phyloP scores from a whole-genome alignment of 768 basidiomycete species.

The Xerocomellus intermedius region DNA sequence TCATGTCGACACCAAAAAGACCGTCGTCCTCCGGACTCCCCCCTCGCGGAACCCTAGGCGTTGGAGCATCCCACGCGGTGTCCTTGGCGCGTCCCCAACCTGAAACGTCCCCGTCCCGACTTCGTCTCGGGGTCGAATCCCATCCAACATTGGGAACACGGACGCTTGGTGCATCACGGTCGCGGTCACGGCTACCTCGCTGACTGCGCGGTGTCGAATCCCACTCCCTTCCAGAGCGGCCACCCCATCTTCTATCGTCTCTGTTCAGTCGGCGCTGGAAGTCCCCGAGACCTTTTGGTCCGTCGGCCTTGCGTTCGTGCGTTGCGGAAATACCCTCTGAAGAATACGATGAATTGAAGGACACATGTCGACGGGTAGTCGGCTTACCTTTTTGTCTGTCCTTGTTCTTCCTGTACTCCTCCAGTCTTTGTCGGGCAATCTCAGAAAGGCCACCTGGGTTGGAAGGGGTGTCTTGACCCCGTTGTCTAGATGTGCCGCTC shows the following conservation, averaged over 20 bases:
- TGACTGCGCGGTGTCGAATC: slow-evolving; percentile 62
- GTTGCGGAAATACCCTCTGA: slow-evolving; percentile 71
- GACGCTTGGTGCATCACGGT: slow-evolving; percentile 73
- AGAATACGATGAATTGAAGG: background rate
- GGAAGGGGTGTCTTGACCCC: slow-evolving; percentile 90
- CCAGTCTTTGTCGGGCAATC: slow-evolving; percentile 63
- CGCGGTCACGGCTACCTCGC: slow-evolving; percentile 37
- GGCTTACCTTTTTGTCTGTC: slow-evolving; percentile 65
- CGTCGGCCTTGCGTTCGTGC: slow-evolving; percentile 55
- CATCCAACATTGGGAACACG: slow-evolving; percentile 90
- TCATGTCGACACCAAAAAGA: slow-evolving; percentile 62
- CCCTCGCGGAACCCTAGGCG: slow-evolving; percentile 65
- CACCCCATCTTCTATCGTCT: slow-evolving; percentile 52
- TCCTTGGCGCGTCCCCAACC: slow-evolving; percentile 61
- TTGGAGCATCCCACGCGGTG: slow-evolving; percentile 80
- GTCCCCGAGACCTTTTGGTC: slow-evolving; percentile 80
- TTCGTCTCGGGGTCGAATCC: slow-evolving; percentile 84
- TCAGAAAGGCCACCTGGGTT: slow-evolving; percentile 89
- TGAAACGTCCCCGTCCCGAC: slow-evolving; percentile 50
- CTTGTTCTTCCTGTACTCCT: slow-evolving; percentile 69
- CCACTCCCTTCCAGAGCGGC: slow-evolving; percentile 42
- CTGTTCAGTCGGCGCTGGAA: slow-evolving; percentile 92
- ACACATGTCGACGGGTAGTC: background rate
- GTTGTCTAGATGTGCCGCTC: slow-evolving; percentile 59
- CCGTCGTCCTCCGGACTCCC: slow-evolving; percentile 70